phyloP scores from a whole-genome alignment of 371 early-diverging fungal genomes.

The Apophysomyces trapeziformis region DNA sequence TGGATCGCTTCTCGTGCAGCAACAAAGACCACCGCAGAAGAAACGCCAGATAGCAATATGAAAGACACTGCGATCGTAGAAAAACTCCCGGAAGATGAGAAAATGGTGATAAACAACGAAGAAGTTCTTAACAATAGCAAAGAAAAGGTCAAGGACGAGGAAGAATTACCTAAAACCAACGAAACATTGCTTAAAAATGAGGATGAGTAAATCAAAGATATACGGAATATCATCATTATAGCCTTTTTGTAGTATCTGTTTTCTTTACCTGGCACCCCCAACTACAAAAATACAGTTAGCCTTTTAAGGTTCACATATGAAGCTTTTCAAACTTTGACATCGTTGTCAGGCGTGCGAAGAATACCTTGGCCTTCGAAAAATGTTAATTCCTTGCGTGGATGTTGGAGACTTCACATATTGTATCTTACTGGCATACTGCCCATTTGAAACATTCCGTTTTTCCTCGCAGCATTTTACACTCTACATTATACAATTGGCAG shows the following conservation, averaged over 20 bases:
- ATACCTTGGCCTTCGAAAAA: not conserved
- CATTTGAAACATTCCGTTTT: too few relatives aligned
- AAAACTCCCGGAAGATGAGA: not conserved
- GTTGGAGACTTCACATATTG: too few relatives aligned
- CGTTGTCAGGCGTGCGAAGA: not conserved
- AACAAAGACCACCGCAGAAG: conserved; percentile 25
- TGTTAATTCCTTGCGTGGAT: too few relatives aligned
- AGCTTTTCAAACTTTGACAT: not conserved
- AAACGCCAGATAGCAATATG: conserved; percentile 14
- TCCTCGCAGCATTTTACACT: too few relatives aligned
- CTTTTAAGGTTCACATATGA: not conserved
- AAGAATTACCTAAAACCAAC: too few relatives aligned
- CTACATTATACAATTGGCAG: too few relatives aligned
- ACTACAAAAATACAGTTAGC: not conserved
- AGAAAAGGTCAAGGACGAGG: not conserved
- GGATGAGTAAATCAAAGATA: too few relatives aligned
- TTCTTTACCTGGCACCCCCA: not conserved
- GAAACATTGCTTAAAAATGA: too few relatives aligned
- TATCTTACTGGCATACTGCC: too few relatives aligned
- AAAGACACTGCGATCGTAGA: not conserved
- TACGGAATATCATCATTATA: too few relatives aligned
- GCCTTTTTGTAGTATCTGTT: too few relatives aligned
- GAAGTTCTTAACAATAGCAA: not conserved
- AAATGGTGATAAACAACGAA: not conserved
- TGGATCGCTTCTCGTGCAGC: conserved; percentile 36